Base-by-base conservation (phyloP, 2,329 filamentous ascomycete genomes). In the Colletotrichum siamense region DNA sequence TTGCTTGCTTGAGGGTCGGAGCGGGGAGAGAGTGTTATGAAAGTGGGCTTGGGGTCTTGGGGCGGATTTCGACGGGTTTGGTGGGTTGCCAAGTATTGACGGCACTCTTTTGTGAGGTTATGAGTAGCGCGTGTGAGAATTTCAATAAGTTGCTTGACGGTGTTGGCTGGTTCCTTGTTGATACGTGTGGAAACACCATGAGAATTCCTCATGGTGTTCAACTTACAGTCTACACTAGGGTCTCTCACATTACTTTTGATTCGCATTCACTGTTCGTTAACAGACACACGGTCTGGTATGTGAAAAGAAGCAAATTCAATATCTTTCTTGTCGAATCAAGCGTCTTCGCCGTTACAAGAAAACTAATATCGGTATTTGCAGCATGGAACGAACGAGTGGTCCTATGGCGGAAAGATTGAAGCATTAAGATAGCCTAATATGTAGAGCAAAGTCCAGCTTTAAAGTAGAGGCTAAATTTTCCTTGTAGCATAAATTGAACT, bases 241-340 rank as follows among this genome's bases (percentile, higher is more conserved):
- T 49, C 39, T n/a, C 0, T 49, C 0, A 49, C 2, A 0, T 4
- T 12, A 49, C 18, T 7, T 49, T 0, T 2, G 18, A n/a, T n/a
- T 12, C 18, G 18, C 39, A 4, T 0, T 49, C 9, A n/a, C 0
- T 49, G 18, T 6, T 49, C 39, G 5, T 49, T 12, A 0, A 49
- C 18, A n/a, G 39, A 4, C 39, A 49, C 9, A 49, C 39, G 18
- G 18, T 49, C 5, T n/a, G 5, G 18, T n/a, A 12, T 6, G 8
- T n/a, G 18, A 2, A 6, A n/a, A 6, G 3, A 7, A 12, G 39
- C 0, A 44, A 44, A 5, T 5, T n/a, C 1, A 1, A 3, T 0
- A n/a, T 49, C 5, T 7, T 44, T 10, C 39, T 49, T 5, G 9
- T n/a, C 39, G 0, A 3, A 0, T n/a, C 0, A n/a, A n/a, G 0